Conservation (phyloP, 495 filamentous ascomycete genomes). For the Podospora pseudopauciseta region DNA sequence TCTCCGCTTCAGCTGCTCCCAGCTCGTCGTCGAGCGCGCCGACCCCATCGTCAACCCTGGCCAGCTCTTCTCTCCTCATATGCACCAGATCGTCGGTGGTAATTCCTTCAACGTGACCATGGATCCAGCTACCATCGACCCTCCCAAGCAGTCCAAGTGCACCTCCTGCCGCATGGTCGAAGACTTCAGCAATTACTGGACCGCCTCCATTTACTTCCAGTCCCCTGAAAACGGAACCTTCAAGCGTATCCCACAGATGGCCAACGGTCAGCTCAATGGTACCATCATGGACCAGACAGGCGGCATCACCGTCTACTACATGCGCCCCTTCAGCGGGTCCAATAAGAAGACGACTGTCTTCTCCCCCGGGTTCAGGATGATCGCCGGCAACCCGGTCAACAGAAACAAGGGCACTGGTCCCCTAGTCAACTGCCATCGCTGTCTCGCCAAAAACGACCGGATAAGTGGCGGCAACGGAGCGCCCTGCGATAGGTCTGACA, state of each 20-base stretch:
- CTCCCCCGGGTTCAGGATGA: constrained; percentile 61
- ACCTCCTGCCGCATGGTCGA: constrained; percentile 37
- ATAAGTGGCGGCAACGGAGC: constrained; percentile 7
- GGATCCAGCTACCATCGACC: constrained; percentile 34
- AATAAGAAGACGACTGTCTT: constrained; percentile 38
- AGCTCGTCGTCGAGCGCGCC: constrained; percentile 38
- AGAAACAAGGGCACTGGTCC: constrained; percentile 37
- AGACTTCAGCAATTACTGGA: constrained; percentile 46
- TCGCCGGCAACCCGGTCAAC: constrained; percentile 60
- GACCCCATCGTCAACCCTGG: constrained; percentile 40
- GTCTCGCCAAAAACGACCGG: constrained; percentile 70
- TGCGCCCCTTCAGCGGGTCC: constrained; percentile 37
- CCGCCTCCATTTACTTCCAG: constrained; percentile 43
- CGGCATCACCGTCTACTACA: constrained; percentile 46
- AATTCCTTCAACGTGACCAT: constrained; percentile 40
- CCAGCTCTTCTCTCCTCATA: constrained; percentile 30
- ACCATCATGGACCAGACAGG: constrained; percentile 40
- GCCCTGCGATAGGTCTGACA: constrained; percentile 21
- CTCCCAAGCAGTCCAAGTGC: constrained; percentile 34
- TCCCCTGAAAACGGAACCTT: constrained; percentile 42
- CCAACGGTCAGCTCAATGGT: constrained; percentile 35
- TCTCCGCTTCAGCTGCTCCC: constrained; percentile 41
- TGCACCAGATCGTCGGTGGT: constrained; percentile 39
- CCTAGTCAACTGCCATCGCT: constrained; percentile 58
- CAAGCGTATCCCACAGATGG: constrained; percentile 43